A percentile compares a stretch with the other conserved stretches of the same genome.
phyloP scores from a whole-genome alignment of 495 filamentous ascomycete species.

The Jackrogersella multiformis region DNA sequence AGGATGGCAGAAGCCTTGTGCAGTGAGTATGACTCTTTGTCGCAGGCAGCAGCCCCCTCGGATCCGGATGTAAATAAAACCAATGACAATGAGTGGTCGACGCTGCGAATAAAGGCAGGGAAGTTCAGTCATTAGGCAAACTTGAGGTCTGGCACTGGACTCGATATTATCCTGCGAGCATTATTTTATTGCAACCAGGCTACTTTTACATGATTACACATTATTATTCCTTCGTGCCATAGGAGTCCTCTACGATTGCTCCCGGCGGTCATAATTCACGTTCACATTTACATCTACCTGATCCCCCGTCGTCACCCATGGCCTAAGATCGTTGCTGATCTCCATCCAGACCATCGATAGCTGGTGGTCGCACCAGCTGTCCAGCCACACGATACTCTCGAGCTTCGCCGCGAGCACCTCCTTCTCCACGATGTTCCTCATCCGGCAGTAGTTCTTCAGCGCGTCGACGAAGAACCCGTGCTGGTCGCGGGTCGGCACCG shows the following conservation, averaged over 20 bases:
- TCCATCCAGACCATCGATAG: slow-evolving; percentile 40
- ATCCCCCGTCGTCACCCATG: slow-evolving; percentile 11
- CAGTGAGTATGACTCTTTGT: slow-evolving; percentile 1
- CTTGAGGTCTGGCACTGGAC: background rate
- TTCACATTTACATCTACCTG: slow-evolving; percentile 7
- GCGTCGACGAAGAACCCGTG: slow-evolving; percentile 43
- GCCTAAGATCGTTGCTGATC: slow-evolving; percentile 34
- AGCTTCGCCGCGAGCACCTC: slow-evolving; percentile 35
- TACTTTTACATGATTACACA: slow-evolving; percentile 31
- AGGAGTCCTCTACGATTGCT: background rate
- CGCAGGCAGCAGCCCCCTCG: background rate
- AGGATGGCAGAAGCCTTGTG: background rate
- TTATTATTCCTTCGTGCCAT: slow-evolving; percentile 11
- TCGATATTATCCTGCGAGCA: background rate
- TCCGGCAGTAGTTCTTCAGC: slow-evolving; percentile 43
- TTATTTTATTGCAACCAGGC: background rate
- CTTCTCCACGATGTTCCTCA: slow-evolving; percentile 34
- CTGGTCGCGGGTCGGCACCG: slow-evolving; percentile 29
- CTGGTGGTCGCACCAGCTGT: slow-evolving; percentile 45
- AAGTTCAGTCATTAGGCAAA: background rate
- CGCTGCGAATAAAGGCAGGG: background rate
- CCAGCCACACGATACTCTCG: slow-evolving; percentile 41
- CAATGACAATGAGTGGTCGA: background rate
- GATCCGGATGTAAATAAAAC: slow-evolving; percentile 5
- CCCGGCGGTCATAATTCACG: background rate